Percentiles rank a stretch among this genome's conserved stretches.
phyloP scores from a whole-genome alignment of 2,329 filamentous ascomycete species.

The Aspergillus phoenicis region DNA sequence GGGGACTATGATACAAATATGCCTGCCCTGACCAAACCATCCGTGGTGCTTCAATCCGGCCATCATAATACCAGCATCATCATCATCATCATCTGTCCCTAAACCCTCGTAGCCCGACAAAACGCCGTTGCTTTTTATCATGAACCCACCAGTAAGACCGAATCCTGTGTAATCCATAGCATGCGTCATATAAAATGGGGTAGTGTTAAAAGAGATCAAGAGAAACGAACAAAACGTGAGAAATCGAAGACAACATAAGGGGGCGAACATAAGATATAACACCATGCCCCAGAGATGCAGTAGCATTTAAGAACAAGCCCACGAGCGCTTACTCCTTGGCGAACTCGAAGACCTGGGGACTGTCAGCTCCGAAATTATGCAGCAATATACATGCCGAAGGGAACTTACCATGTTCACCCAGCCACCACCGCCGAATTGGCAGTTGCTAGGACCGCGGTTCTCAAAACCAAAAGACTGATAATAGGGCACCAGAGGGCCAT shows the following conservation, averaged over 20 bases:
- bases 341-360: conserved; percentile 33
- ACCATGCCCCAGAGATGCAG: conserved; percentile 8
- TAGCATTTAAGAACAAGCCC: conserved; percentile 12
- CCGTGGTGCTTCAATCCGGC: conserved; percentile 15
- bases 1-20: conserved; percentile 29
- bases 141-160: conserved; percentile 23
- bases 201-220: conserved; percentile 6
- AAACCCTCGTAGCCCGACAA: conserved; percentile 28
- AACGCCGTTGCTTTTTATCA: conserved; percentile 40
- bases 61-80: conserved; percentile 21
- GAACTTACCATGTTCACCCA: conserved; percentile 77
- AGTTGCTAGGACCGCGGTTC: conserved; percentile 68
- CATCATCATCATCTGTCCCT: conserved; percentile 25
- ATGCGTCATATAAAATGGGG: conserved; percentile 22
- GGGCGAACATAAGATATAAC: conserved; percentile 8
- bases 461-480: conserved; percentile 77
- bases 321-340: conserved; percentile 23
- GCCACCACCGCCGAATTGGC: conserved; percentile 73
- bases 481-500: conserved; percentile 71
- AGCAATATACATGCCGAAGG: background rate
- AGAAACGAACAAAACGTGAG: conserved; percentile 15
- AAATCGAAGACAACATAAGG: conserved; percentile 17
- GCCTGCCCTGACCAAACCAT: conserved; percentile 23
- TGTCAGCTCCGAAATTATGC: conserved; percentile 14
- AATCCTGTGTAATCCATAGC: conserved; percentile 20